Base-by-base conservation (phyloP, 371 early-diverging fungal species). In the Saksenaea vasiformis region DNA sequence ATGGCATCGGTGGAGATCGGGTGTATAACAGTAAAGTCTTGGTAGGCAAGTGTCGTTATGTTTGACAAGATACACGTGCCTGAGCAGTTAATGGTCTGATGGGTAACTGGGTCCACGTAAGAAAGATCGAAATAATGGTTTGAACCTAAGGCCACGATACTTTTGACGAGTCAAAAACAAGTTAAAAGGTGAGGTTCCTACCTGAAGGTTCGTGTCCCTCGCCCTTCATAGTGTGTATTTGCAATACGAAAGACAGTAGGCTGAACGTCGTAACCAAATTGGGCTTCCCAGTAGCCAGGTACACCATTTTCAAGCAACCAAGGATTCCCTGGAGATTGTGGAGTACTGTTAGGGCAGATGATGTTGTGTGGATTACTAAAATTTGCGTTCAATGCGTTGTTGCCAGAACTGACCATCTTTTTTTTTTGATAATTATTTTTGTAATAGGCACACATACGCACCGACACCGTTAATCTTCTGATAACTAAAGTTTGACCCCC, bases 281-380 rank as follows among this genome's bases (percentile, higher is more conserved):
- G 72, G 43, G 79, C 82, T 28, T 87, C 79, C 83, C 84, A 87
- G 65, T 79, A 88, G 8, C 91, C 91, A n/a, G 90, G 83, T n/a
- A 83, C 82, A 57, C 76, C 73, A 66, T 89, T 85, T 44, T 79
- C 82, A 70, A 91, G 67, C 38, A 89, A 69, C 90, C 90, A 90
- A 5, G 72, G 57, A 8, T 75, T 61, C 19, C 60, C 39, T 17
- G 15, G 22, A 10, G 66, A 53, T 44, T 59, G 55, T 35, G 63
- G 79, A 13, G 67, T 38, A 0, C 60, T 60, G 19, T 61, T 43
- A 5, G 82, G 76, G 60, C 87, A 87, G 26, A 80, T 62, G 28
- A 79, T 69, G 59, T 72, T 80, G n/a, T 31, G 57, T 37, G 88
- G 84, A 55, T 85, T 68, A 31, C 58, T 64, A 43, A 69, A 76